Percentiles rank a stretch among this genome's conserved stretches.
Conservation (phyloP, 2,329 filamentous ascomycete genomes). For the Pyrenochaeta sp. region DNA sequence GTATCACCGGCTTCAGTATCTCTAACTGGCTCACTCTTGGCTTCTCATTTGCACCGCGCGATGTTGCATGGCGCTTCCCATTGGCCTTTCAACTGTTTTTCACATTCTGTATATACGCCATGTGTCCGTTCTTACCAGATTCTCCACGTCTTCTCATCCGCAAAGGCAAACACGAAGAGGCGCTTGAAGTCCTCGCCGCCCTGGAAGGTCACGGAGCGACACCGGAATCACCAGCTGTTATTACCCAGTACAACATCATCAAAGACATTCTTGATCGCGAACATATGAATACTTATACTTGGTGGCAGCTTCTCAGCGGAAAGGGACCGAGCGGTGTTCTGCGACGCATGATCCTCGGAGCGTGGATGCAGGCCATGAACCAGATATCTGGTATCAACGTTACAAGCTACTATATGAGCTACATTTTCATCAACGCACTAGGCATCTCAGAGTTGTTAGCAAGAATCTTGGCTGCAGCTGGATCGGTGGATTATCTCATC, state of each 20-base stretch:
- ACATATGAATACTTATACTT: slow-evolving; percentile 55
- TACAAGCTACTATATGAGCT: slow-evolving; percentile 11
- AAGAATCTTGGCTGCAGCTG: slow-evolving; percentile 53
- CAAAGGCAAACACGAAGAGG: slow-evolving; percentile 59
- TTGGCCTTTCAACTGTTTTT: slow-evolving; percentile 66
- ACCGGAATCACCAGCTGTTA: slow-evolving; percentile 43
- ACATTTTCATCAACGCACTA: slow-evolving; percentile 54
- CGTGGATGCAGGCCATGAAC: slow-evolving; percentile 57
- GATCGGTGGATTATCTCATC: slow-evolving; percentile 57
- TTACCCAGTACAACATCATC: slow-evolving; percentile 50
- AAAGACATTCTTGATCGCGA: slow-evolving; percentile 55
- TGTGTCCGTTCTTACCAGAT: slow-evolving; percentile 54
- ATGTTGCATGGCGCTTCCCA: slow-evolving; percentile 56
- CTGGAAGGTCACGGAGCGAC: slow-evolving; percentile 51
- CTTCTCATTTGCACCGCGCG: slow-evolving; percentile 51
- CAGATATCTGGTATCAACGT: slow-evolving; percentile 49
- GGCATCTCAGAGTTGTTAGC: slow-evolving; percentile 47
- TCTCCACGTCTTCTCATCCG: slow-evolving; percentile 61
- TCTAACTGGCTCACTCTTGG: slow-evolving; percentile 55
- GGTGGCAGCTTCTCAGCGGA: slow-evolving; percentile 55
- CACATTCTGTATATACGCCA: slow-evolving; percentile 64
- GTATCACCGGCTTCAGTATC: slow-evolving; percentile 55
- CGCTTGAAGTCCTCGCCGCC: slow-evolving; percentile 45
- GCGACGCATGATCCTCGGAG: slow-evolving; percentile 56
- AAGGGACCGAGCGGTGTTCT: slow-evolving; percentile 52